These are phyloP conservation scores for Rhexocercosporidium sp. DNA, from an alignment of 2,329 filamentous ascomycete species.

Conservation along the genomic window DNA sequence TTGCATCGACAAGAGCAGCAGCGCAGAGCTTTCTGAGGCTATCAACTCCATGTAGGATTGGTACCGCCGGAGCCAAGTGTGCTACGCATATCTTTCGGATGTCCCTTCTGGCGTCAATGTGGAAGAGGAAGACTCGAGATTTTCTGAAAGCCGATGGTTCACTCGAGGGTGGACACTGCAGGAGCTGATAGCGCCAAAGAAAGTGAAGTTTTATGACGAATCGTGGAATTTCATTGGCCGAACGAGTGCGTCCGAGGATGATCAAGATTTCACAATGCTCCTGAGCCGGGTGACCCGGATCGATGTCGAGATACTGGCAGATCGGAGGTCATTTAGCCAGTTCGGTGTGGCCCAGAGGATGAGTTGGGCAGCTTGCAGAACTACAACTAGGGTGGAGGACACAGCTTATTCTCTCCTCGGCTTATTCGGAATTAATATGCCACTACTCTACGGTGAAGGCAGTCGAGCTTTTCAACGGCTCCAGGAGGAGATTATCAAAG, in stretches of 20 bases:
- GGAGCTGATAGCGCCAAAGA: slow-evolving; percentile 24
- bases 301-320: too few species aligned
- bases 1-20: slow-evolving; percentile 27
- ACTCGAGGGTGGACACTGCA: slow-evolving; percentile 25
- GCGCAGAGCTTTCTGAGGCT: slow-evolving; percentile 17
- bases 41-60: slow-evolving; percentile 19
- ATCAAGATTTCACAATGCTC: too few species aligned
- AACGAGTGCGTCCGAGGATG: not conserved
- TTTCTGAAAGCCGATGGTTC: slow-evolving; percentile 19
- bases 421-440: not conserved
- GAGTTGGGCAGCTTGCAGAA: not conserved
- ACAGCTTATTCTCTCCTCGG: slow-evolving; percentile 6
- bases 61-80: slow-evolving; percentile 16
- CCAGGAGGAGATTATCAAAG: not conserved
- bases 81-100: slow-evolving; percentile 27
- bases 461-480: not conserved
- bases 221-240: slow-evolving; percentile 12
- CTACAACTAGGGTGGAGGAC: slow-evolving; percentile 4
- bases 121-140: not conserved
- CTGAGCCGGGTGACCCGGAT: too few species aligned
- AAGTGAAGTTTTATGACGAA: slow-evolving; percentile 39
- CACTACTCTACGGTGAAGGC: not conserved
- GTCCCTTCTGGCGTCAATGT: slow-evolving; percentile 1
- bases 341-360: slow-evolving; percentile 4
- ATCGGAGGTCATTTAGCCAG: too few species aligned